A percentile compares a stretch with the other conserved stretches of the same genome.
Conservation (phyloP, 345 rosid species). For the Capsella bursapastoris region DNA sequence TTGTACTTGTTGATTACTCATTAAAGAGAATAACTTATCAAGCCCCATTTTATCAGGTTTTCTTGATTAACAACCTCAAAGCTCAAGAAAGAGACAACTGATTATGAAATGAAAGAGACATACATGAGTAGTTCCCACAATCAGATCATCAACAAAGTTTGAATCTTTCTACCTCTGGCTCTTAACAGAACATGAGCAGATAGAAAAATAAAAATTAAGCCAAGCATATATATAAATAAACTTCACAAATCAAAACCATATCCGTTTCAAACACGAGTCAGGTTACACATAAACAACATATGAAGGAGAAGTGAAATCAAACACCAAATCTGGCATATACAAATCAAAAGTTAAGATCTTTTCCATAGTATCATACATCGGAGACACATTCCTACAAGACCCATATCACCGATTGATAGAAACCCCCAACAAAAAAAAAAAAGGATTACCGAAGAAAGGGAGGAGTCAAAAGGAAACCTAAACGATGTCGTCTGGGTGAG, state of each 20-base stretch:
- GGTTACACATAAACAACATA: conserved; percentile 15
- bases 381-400: conserved; percentile 16
- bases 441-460: conserved; percentile 12
- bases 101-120: too few species aligned
- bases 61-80: not conserved
- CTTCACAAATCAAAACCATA: conserved; percentile 24
- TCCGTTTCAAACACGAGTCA: not conserved
- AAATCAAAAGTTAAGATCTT: conserved; percentile 35
- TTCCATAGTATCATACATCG: conserved; percentile 13
- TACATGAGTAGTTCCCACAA: not conserved
- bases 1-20: conserved; percentile 8
- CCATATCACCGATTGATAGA: not conserved
- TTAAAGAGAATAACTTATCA: not conserved
- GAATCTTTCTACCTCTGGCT: not conserved
- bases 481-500: conserved; percentile 44
- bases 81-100: not conserved
- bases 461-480: conserved; percentile 17
- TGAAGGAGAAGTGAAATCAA: not conserved
- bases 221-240: conserved; percentile 14
- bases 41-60: not conserved
- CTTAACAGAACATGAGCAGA: not conserved
- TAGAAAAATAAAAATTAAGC: not conserved
- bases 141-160: not conserved
- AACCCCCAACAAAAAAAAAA: not conserved
- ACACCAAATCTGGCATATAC: conserved; percentile 30